Conservation (phyloP, 2,329 filamentous ascomycete genomes). For the Phoma herbarum region DNA sequence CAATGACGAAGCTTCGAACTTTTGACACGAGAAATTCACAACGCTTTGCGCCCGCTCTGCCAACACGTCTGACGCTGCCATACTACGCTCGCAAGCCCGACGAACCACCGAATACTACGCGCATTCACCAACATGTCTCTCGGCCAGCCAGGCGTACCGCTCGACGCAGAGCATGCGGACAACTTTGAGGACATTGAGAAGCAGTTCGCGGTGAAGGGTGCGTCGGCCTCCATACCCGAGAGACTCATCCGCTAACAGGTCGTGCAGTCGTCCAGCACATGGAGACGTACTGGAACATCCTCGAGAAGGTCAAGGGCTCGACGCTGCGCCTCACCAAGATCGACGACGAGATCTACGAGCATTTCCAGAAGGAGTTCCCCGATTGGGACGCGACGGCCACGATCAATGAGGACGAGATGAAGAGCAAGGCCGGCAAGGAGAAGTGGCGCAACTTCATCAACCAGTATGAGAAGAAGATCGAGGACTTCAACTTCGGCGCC, state of each 20-base stretch:
- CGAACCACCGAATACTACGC: neutral
- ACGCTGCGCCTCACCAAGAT: constrained; percentile 88
- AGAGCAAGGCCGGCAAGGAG: constrained; percentile 95
- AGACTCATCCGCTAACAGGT: constrained; percentile 37
- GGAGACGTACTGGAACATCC: constrained; percentile 95
- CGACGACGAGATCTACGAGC: constrained; percentile 92
- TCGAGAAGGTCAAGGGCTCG: constrained; percentile 91
- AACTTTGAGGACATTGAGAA: constrained; percentile 91
- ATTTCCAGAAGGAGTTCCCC: constrained; percentile 87
- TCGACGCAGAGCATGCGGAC: constrained; percentile 67
- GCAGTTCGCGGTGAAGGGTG: constrained; percentile 97
- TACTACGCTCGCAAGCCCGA: neutral
- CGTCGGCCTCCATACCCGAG: neutral
- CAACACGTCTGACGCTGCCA: constrained; percentile 1
- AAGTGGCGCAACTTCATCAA: constrained; percentile 95
- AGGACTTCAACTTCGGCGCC: constrained; percentile 98
- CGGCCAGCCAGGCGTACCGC: constrained; percentile 34
- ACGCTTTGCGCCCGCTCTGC: constrained; percentile 28
- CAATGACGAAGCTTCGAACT: constrained; percentile 34
- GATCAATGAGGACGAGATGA: constrained; percentile 93
- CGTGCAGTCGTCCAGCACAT: constrained; percentile 85
- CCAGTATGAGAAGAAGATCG: constrained; percentile 91
- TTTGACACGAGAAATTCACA: constrained; percentile 28
- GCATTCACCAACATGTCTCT: constrained; percentile 46
- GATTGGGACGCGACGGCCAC: constrained; percentile 85